Evolutionary conservation across 306 rosid species (phyloP).

Genomic region (Vigna nakashimae): DNA sequence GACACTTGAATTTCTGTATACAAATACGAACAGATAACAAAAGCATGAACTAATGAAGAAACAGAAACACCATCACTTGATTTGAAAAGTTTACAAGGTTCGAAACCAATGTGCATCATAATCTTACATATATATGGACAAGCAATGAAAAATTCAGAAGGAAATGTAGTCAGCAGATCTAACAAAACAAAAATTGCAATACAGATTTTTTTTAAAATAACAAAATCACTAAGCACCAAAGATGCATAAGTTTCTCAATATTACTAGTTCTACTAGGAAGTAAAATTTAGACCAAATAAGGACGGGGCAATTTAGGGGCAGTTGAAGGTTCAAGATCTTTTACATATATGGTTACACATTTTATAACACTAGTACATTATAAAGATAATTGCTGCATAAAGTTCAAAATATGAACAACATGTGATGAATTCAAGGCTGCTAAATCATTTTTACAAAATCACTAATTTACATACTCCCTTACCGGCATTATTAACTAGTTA

Average conservation of each 20-base stretch:
- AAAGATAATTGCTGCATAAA: neutral
- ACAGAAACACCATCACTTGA: constrained; percentile 23
- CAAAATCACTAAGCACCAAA: neutral
- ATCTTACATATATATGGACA: neutral
- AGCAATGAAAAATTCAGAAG: neutral
- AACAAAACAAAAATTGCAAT: constrained; percentile 13
- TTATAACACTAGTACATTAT: neutral
- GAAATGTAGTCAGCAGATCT: neutral
- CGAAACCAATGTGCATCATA: constrained; percentile 20
- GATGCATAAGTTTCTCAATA: constrained; percentile 3
- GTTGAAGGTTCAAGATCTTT: constrained; percentile 16
- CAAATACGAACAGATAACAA: constrained; percentile 3
- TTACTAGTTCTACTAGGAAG: constrained; percentile 2
- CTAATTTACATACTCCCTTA: constrained; percentile 7
- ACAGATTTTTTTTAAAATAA: neutral
- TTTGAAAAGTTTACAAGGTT: neutral
- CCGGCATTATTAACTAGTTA: neutral
- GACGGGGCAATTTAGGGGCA: neutral
- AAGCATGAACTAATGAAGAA: neutral
- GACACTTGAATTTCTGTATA: constrained; percentile 32
- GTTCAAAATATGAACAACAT: neutral
- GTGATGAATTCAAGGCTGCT: neutral
- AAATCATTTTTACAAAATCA: neutral
- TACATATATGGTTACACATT: neutral
- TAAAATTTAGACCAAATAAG: neutral